Conservation (phyloP, 805 yeast genomes). For the Cyberlindnera euphorbiiphila region DNA sequence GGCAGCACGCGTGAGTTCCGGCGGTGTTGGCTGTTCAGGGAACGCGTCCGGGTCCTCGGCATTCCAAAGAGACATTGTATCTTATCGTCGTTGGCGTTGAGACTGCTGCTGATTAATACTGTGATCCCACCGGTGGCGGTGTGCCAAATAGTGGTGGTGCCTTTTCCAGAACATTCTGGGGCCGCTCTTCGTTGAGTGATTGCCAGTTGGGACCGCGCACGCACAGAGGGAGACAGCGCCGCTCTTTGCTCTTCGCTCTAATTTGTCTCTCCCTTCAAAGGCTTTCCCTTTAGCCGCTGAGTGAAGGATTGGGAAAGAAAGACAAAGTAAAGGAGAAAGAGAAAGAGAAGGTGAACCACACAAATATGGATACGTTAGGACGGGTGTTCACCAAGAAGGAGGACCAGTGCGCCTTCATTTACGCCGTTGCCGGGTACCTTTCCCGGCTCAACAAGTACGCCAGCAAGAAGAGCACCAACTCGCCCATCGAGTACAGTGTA, state of each 20-base stretch:
- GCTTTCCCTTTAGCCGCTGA: no score
- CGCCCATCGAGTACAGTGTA: conserved; percentile 34
- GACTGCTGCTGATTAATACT: not conserved
- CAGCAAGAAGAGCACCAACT: conserved; percentile 8
- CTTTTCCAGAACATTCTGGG: not conserved
- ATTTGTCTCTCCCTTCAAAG: no score
- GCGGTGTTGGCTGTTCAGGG: conserved; percentile 22
- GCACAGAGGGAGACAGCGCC: no score
- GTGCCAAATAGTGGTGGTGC: not conserved
- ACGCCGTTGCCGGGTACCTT: conserved; percentile 15
- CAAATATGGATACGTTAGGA: conserved; percentile 7
- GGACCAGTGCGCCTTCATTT: conserved; percentile 11
- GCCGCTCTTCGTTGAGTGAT: not conserved
- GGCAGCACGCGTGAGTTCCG: conserved; percentile 26
- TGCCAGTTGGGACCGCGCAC: no score
- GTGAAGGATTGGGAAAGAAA: no score
- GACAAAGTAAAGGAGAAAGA: no score
- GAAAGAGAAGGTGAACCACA: no score
- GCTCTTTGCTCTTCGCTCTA: no score
- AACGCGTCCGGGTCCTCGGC: conserved; percentile 19
- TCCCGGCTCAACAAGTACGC: conserved; percentile 11
- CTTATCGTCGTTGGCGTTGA: conserved; percentile 1
- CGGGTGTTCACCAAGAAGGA: conserved; percentile 7
- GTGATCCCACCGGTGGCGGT: not conserved
- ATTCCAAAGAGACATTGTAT: conserved; percentile 26